Percentiles rank a stretch among this genome's conserved stretches.
Conservation (phyloP, 208 protist genomes). For the Trypanosoma avium region DNA sequence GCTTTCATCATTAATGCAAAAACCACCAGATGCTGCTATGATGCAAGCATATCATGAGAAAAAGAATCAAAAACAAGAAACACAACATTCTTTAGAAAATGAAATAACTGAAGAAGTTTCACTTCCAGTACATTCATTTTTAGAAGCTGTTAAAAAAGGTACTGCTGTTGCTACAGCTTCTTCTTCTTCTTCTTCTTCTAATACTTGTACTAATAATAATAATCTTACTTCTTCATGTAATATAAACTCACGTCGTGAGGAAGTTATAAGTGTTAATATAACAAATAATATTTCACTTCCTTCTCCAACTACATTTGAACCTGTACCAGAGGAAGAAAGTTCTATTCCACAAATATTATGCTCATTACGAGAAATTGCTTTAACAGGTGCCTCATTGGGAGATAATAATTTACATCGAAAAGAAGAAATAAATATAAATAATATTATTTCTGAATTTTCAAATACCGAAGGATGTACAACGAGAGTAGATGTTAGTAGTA, state of each 20-base stretch:
- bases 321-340: conserved; percentile 39
- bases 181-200: not conserved
- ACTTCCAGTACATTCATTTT: conserved; percentile 5
- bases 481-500: not conserved
- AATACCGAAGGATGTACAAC: not conserved
- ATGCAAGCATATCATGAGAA: conserved; percentile 26
- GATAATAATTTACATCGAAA: conserved; percentile 2
- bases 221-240: not conserved
- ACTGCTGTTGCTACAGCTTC: not conserved
- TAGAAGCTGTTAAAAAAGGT: conserved; percentile 23
- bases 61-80: conserved; percentile 7
- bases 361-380: conserved; percentile 50
- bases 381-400: conserved; percentile 40
- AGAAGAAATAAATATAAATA: not conserved
- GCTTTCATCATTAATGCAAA: conserved; percentile 51
- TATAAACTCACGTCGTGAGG: not conserved
- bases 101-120: not conserved
- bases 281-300: too few relatives aligned
- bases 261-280: not conserved
- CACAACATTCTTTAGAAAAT: not conserved
- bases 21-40: conserved; percentile 28
- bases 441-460: not conserved
- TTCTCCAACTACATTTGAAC: conserved; percentile 26
- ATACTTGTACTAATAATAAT: not conserved
- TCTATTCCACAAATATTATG: conserved; percentile 37